These are phyloP conservation scores for Candida loeiensis DNA, from an alignment of 805 yeast genomes.

Conservation along the genomic window DNA sequence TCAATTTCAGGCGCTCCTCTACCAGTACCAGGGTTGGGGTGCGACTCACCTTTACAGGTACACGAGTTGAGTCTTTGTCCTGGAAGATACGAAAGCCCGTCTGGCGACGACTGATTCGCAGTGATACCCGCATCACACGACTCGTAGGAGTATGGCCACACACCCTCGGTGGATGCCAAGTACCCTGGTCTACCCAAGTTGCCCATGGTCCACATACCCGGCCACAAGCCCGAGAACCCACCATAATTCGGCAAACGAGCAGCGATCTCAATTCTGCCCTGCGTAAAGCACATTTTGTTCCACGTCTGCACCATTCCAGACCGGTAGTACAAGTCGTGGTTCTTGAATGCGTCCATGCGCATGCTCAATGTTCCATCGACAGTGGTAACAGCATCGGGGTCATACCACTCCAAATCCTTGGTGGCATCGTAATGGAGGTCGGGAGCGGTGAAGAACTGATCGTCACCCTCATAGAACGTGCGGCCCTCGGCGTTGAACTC, in stretches of 20 bases:
- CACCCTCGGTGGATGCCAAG: slow-evolving; percentile 82
- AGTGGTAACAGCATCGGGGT: slow-evolving; percentile 85
- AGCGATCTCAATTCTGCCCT: slow-evolving; percentile 74
- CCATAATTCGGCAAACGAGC: slow-evolving; percentile 81
- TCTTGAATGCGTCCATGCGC: slow-evolving; percentile 75
- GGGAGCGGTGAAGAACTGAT: slow-evolving; percentile 85
- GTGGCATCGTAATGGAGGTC: slow-evolving; percentile 86
- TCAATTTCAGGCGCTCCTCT: slow-evolving; percentile 97
- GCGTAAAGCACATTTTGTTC: slow-evolving; percentile 87
- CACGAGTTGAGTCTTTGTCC: slow-evolving; percentile 79
- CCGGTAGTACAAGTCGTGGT: slow-evolving; percentile 77
- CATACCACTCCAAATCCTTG: slow-evolving; percentile 89
- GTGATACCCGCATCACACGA: slow-evolving; percentile 93
- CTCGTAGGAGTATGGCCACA: slow-evolving; percentile 91
- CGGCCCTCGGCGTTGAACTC: slow-evolving; percentile 90
- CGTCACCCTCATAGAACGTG: slow-evolving; percentile 86
- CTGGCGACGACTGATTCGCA: slow-evolving; percentile 84
- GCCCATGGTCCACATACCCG: slow-evolving; percentile 95
- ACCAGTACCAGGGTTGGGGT: slow-evolving; percentile 83
- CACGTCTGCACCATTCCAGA: slow-evolving; percentile 91
- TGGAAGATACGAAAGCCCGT: slow-evolving; percentile 81
- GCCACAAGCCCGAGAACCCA: slow-evolving; percentile 83
- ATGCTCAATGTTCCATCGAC: slow-evolving; percentile 65
- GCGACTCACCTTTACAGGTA: slow-evolving; percentile 77
- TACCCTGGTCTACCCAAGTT: slow-evolving; percentile 91